Conservation (phyloP, 1,139 yeast species). For the Suhomyces coccinellae region DNA sequence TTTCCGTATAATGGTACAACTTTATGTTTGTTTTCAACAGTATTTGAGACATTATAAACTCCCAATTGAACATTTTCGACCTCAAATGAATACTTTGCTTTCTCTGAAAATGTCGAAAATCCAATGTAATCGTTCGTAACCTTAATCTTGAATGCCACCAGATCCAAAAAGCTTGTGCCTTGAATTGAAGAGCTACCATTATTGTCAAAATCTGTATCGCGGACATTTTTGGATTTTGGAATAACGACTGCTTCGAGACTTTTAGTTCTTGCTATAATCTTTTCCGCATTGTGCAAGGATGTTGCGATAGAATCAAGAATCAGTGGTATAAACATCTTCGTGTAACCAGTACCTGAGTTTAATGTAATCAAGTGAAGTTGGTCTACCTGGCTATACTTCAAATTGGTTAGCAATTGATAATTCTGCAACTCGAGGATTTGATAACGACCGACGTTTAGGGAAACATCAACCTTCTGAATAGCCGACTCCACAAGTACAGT, state of each 20-base stretch:
- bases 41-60: constrained; percentile 24
- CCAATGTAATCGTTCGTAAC: constrained; percentile 40
- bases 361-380: constrained; percentile 22
- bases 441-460: constrained; percentile 12
- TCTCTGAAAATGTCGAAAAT: constrained; percentile 32
- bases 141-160: constrained; percentile 27
- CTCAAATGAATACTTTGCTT: constrained; percentile 37
- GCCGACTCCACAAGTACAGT: constrained; percentile 20
- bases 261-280: constrained; percentile 17
- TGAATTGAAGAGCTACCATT: neutral
- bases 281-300: constrained; percentile 12
- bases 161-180: constrained; percentile 1
- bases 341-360: constrained; percentile 32
- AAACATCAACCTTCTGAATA: constrained; percentile 24
- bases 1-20: constrained; percentile 39
- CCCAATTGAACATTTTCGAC: constrained; percentile 28
- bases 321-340: constrained; percentile 35
- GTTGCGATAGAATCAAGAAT: constrained; percentile 23
- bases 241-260: constrained; percentile 11
- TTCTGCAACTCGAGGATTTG: constrained; percentile 31
- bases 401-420: constrained; percentile 28
- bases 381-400: constrained; percentile 19
- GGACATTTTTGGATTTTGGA: neutral
- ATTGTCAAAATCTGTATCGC: neutral
- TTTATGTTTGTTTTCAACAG: constrained; percentile 8